Evolutionary conservation across 208 protist species (phyloP).

Genomic region (Sergeia podlipaevii): DNA sequence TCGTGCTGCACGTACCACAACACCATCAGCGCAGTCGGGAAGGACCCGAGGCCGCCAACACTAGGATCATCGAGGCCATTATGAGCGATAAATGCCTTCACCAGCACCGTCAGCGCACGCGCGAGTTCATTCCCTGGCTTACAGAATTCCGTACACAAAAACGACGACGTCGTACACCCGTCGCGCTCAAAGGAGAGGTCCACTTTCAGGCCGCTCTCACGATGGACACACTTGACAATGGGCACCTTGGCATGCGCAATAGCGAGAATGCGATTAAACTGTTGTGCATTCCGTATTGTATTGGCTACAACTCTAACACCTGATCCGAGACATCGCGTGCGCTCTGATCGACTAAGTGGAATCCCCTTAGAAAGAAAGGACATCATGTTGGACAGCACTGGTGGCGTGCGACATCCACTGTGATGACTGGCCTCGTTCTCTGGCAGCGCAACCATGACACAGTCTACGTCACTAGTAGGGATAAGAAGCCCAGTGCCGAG

Average conservation of each 20-base stretch:
- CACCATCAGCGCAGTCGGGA: constrained; percentile 76
- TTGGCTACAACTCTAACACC: constrained; percentile 40
- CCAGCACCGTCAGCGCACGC: constrained; percentile 64
- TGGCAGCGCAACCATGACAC: constrained; percentile 35
- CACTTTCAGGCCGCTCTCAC: constrained; percentile 27
- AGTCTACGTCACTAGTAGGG: constrained; percentile 84
- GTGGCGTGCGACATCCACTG: not conserved
- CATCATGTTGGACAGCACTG: constrained; percentile 9
- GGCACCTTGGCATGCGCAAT: constrained; percentile 76
- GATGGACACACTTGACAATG: constrained; percentile 78
- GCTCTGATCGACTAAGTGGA: constrained; percentile 7
- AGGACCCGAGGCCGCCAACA: constrained; percentile 78
- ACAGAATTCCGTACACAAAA: constrained; percentile 65
- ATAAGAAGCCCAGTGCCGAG: constrained; percentile 63
- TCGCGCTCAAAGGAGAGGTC: constrained; percentile 74
- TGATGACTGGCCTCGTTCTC: not conserved
- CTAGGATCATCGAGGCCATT: constrained; percentile 71
- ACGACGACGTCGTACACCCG: constrained; percentile 54
- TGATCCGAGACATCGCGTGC: constrained; percentile 9
- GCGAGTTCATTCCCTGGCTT: constrained; percentile 57
- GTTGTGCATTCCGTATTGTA: constrained; percentile 27
- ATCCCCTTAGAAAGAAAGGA: not conserved
- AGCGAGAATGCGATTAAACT: constrained; percentile 28
- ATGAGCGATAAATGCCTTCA: constrained; percentile 65
- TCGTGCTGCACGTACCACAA: constrained; percentile 68